Evolutionary conservation across 257 asterid species (phyloP), one percentile per base, ranked within the genome.

Genomic region (Anisodus tanguticus): DNA sequence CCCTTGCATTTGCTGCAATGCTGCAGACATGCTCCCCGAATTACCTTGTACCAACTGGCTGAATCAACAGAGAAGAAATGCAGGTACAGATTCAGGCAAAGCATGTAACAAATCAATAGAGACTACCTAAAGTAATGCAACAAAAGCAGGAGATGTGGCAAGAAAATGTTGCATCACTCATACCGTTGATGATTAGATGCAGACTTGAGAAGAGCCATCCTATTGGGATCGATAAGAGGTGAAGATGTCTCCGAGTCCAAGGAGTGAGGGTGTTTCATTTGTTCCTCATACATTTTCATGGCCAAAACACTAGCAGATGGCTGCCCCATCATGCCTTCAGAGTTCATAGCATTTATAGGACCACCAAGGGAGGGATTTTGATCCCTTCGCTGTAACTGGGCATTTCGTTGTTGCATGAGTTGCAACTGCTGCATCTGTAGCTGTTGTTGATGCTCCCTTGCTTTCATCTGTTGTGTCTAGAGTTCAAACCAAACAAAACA

Each of bases 1-100:
- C 78, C 98, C 99, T 89, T 95, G 99, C 90, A 97, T 94, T 90
- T 94, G 99, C 91, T 97, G 99, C 93, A 97, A 88, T 70, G 98
- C 96, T 51, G 93, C 97, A 88, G 97, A 88, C 96, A 97, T 91
- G 91, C 91, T 90, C 58, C 94, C 98, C 79, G 97, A 89, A 87
- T 89, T 93, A 77, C 98, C 95, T 92, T 95, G 98, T 43, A 92
- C 91, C 92, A 93, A 86, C 89, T 93, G 99, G 86, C 98, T 97
- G 97, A 84, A 90, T 89, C 88, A 91, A 87, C 87, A 31, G 82
- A 77, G 64, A 77, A 77, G 31, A 53, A 15, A 77, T 15, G 51
- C 49, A 77, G 82, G 64, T 15, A 76, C 41, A 53, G 66, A 53
- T 77, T 77, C 49, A 77, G 82, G 53, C 26, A 77, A 53, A 53